These are phyloP conservation scores for Metschnikowia vanudenii DNA, from an alignment of 805 yeast genomes.

Conservation along the genomic window DNA sequence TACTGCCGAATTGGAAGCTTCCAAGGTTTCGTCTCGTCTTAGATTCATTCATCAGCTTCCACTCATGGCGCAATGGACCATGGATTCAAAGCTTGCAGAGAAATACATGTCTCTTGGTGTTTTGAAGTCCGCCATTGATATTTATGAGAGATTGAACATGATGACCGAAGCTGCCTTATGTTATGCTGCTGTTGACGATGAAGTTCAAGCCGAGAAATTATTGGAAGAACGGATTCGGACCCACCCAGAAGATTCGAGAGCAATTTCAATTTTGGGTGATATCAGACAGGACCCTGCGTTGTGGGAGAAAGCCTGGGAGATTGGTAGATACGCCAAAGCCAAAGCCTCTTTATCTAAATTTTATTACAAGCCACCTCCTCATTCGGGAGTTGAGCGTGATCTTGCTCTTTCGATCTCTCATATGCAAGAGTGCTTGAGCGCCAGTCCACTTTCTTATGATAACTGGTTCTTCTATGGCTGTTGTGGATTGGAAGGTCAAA, in stretches of 20 bases:
- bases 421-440: conserved; percentile 69
- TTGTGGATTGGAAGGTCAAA: conserved; percentile 70
- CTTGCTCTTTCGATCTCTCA: conserved; percentile 57
- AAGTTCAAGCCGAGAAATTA: conserved; percentile 59
- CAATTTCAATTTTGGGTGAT: conserved; percentile 83
- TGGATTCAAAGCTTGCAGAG: conserved; percentile 83
- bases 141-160: conserved; percentile 75
- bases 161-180: conserved; percentile 86
- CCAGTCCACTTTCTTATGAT: conserved; percentile 70
- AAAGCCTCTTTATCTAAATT: conserved; percentile 78
- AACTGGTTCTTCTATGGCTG: conserved; percentile 95
- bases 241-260: conserved; percentile 77
- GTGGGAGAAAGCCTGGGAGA: conserved; percentile 87
- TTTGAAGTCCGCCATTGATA: conserved; percentile 81
- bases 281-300: conserved; percentile 67
- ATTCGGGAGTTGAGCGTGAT: conserved; percentile 51
- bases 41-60: conserved; percentile 73
- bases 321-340: conserved; percentile 80
- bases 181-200: conserved; percentile 81
- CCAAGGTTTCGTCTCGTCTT: conserved; percentile 52
- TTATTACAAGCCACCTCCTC: conserved; percentile 62
- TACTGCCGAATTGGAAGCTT: conserved; percentile 22
- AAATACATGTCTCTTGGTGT: conserved; percentile 83
- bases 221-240: conserved; percentile 51
- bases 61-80: conserved; percentile 76